Percentiles rank a stretch among this genome's conserved stretches.
phyloP scores from a whole-genome alignment of 2,329 filamentous ascomycete species.

The Aspergillus neoniger region DNA sequence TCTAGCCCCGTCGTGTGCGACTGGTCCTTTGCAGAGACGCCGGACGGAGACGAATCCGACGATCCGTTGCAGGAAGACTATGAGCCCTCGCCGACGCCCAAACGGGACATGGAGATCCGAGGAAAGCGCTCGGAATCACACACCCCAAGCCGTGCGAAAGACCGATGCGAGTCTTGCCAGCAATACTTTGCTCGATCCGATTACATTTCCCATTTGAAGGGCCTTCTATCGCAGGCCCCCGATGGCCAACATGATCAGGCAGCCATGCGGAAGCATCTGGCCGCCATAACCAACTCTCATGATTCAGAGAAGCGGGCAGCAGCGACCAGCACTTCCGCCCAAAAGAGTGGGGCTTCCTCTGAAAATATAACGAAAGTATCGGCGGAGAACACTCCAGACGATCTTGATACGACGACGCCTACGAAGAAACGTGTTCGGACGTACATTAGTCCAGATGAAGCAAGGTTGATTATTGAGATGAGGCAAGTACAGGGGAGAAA shows the following conservation, averaged over 20 bases:
- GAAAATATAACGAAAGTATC: conserved; percentile 4
- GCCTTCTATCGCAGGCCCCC: conserved; percentile 9
- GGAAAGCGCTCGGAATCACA: conserved; percentile 19
- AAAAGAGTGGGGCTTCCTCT: background rate
- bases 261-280: conserved; percentile 11
- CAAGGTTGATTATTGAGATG: conserved; percentile 33
- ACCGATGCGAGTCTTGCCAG: conserved; percentile 17
- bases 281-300: conserved; percentile 5
- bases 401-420: conserved; percentile 18
- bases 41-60: conserved; percentile 45
- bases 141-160: conserved; percentile 8
- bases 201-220: conserved; percentile 16
- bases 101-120: conserved; percentile 23
- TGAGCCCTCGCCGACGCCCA: conserved; percentile 35
- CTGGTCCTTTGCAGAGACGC: conserved; percentile 39
- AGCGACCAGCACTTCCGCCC: background rate
- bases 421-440: conserved; percentile 20
- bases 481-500: conserved; percentile 29
- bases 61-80: conserved; percentile 43
- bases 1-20: conserved; percentile 35
- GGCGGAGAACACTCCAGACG: background rate
- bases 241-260: conserved; percentile 17
- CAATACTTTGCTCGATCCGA: conserved; percentile 12
- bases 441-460: conserved; percentile 35
- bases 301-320: conserved; percentile 9